Evolutionary conservation across 352 stramenopile species (phyloP), one percentile per base, ranked within the genome.

Genomic region (Globisporangium uncinulatum): DNA sequence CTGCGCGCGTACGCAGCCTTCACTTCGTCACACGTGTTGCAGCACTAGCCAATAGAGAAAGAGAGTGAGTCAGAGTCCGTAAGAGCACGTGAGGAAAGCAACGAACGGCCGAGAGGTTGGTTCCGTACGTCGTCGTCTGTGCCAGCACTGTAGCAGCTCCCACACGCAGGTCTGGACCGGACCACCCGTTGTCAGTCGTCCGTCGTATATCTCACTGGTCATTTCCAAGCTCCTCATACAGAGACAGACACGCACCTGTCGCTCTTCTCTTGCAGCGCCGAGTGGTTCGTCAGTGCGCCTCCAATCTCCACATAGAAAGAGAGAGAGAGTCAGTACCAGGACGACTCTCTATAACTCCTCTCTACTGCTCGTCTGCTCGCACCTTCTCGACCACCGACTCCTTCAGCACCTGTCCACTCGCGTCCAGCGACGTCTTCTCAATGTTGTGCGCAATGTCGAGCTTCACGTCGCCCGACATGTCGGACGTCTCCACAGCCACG

Each of bases 371-470:
- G 20, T 6, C 56, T 19, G 5, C 4, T 39, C 56, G 36, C 46
- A 82, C 71, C 47, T 66, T 69, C 52, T 88, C 80, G 41, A 60
- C 64, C 69, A 76, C 69, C 31, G 72, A 77, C 61, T 84, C 70
- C 21, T 73, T 70, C 24, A 87, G 59, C 20, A 64, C 57, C 44
- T 73, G 61, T 9, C 81, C 83, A 20, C 71, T 59, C 3, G 46
- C 56, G 50, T 93, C 77, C 17, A 93, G 63, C 17, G 77, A 60
- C 14, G 78, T 80, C 59, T 93, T 93, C 58, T 89, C 70, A 24
- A 93, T 84, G 62, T 92, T 83, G 70, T 91, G 81, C 24, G 83
- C 59, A 19, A 93, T 84, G 46, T 93, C 79, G 56, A 88, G 73
- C 73, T 87, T 79, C 1, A 75, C 70, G 8, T 71, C 71, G 7